Conservation (phyloP, 2,329 filamentous ascomycete species). For the Didymella pinodella region DNA sequence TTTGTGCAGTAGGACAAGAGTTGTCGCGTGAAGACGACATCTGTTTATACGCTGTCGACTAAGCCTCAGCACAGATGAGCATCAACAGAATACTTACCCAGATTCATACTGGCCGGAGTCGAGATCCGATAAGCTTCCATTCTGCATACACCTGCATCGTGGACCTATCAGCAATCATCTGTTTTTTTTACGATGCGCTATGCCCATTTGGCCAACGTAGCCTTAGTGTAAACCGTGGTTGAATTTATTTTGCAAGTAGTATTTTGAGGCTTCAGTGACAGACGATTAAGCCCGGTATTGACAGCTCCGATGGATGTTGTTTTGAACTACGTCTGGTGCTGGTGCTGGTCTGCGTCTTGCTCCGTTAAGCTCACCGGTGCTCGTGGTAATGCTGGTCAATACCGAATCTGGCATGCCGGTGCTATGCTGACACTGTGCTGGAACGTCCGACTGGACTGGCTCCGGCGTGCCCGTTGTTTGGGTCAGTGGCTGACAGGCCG, state of each 20-base stretch:
- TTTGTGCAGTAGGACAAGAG: background rate
- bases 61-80: background rate
- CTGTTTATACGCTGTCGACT: background rate
- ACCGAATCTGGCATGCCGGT: background rate
- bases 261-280: background rate
- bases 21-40: background rate
- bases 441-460: background rate
- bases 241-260: background rate
- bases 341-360: background rate
- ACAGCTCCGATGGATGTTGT: background rate
- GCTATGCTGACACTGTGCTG: background rate
- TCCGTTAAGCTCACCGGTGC: background rate
- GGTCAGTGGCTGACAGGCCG: conserved; percentile 10
- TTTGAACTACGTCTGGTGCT: background rate
- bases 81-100: background rate
- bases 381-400: background rate
- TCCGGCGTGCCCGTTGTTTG: background rate
- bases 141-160: background rate
- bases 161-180: background rate
- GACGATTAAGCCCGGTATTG: background rate
- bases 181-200: background rate
- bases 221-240: background rate
- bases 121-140: background rate
- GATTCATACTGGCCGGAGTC: background rate
- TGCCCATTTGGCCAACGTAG: background rate